phyloP scores from a whole-genome alignment of 2,329 filamentous ascomycete genomes.

The Botrytis pseudocinerea region DNA sequence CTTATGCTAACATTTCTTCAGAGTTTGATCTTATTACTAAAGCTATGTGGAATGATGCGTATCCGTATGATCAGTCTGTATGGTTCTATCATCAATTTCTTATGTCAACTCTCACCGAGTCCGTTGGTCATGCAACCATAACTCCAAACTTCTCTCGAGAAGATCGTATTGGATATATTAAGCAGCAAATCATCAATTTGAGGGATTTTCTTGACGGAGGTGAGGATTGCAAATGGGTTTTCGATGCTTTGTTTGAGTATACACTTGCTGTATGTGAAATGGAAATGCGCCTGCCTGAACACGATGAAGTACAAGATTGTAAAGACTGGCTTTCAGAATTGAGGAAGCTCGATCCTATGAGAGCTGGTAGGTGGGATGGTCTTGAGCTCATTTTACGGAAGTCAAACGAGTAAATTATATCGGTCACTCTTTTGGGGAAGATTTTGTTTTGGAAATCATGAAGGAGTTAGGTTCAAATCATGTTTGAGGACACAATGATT shows the following conservation, averaged over 20 bases:
- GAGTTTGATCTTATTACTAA: slow-evolving; percentile 76
- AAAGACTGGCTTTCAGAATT: slow-evolving; percentile 39
- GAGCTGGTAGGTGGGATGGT: slow-evolving; percentile 42
- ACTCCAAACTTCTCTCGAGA: slow-evolving; percentile 60
- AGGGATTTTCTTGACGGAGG: slow-evolving; percentile 64
- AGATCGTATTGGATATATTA: slow-evolving; percentile 66
- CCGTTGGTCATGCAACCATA: slow-evolving; percentile 56
- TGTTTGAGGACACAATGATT: not conserved
- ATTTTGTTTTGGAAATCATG: not conserved
- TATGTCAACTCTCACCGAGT: slow-evolving; percentile 65
- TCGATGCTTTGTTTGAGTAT: slow-evolving; percentile 80
- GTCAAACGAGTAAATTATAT: not conserved
- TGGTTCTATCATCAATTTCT: slow-evolving; percentile 97
- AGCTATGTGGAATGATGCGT: slow-evolving; percentile 68
- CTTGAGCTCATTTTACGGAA: slow-evolving; percentile 29
- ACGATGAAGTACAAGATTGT: slow-evolving; percentile 44
- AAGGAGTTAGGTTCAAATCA: not conserved
- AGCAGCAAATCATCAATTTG: slow-evolving; percentile 72
- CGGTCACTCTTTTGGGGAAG: not conserved
- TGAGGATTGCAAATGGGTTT: slow-evolving; percentile 81
- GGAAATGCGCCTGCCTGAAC: slow-evolving; percentile 46
- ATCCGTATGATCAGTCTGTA: slow-evolving; percentile 90
- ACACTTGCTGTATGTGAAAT: slow-evolving; percentile 60
- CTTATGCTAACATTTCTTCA: slow-evolving; percentile 36
- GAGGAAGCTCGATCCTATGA: slow-evolving; percentile 39